Conservation (phyloP, 2,329 filamentous ascomycete genomes). For the Calonectria fujianensis region DNA sequence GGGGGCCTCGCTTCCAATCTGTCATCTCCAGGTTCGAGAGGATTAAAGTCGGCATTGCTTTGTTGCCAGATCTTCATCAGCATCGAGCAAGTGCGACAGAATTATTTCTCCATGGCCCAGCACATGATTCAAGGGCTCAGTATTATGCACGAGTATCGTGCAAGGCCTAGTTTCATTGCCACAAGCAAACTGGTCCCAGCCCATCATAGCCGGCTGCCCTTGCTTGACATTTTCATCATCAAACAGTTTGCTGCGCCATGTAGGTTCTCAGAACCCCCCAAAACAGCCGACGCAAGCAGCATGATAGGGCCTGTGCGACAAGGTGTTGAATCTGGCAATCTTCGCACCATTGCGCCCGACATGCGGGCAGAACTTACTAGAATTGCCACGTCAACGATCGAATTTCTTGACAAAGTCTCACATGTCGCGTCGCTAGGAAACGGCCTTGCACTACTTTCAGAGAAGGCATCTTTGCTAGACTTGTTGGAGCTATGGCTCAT, state of each 20-base stretch:
- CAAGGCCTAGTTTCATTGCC: conserved; percentile 58
- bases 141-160: conserved; percentile 65
- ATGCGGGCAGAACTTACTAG: conserved; percentile 59
- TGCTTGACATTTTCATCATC: conserved; percentile 65
- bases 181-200: conserved; percentile 57
- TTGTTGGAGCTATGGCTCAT: conserved; percentile 59
- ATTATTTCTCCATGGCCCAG: conserved; percentile 64
- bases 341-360: conserved; percentile 60
- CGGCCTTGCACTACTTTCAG: conserved; percentile 53
- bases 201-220: conserved; percentile 58
- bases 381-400: conserved; percentile 58
- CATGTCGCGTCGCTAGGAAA: conserved; percentile 47
- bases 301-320: conserved; percentile 48
- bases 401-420: conserved; percentile 58
- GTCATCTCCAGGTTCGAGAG: conserved; percentile 55
- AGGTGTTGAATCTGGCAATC: conserved; percentile 45
- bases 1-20: conserved; percentile 62
- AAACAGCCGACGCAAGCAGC: conserved; percentile 42
- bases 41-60: conserved; percentile 63
- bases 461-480: conserved; percentile 57
- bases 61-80: conserved; percentile 70
- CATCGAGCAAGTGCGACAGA: conserved; percentile 65
- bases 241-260: conserved; percentile 65
- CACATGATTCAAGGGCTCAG: conserved; percentile 65
- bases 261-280: conserved; percentile 60